phyloP scores from a whole-genome alignment of 2,329 filamentous ascomycete genomes.

The Byssothecium circinans region DNA sequence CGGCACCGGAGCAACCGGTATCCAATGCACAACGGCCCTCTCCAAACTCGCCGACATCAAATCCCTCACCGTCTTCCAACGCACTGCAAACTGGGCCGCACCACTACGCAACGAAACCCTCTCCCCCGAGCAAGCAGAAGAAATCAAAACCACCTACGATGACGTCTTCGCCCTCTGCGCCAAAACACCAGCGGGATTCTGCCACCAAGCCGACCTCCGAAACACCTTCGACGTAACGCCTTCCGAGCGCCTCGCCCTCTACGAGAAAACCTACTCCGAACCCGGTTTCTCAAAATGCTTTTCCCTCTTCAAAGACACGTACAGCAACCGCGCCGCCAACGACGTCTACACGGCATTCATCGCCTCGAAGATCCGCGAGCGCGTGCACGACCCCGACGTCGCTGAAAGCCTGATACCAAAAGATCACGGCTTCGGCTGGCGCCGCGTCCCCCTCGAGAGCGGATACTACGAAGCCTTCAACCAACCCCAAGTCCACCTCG shows the following conservation, averaged over 20 bases:
- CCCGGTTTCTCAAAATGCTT: conserved; percentile 45
- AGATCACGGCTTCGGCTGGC: conserved; percentile 43
- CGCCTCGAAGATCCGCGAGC: conserved; percentile 38
- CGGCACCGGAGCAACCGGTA: conserved; percentile 63
- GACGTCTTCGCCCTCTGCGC: conserved; percentile 31
- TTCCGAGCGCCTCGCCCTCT: conserved; percentile 35
- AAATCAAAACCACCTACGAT: conserved; percentile 34
- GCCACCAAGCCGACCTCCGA: conserved; percentile 29
- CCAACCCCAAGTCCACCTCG: conserved; percentile 42
- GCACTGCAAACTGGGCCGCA: conserved; percentile 64
- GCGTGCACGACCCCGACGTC: conserved; percentile 46
- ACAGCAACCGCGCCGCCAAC: conserved; percentile 27
- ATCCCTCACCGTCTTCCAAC: conserved; percentile 45
- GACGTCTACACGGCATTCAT: conserved; percentile 22
- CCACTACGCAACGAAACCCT: conserved; percentile 48
- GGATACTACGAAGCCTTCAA: conserved; percentile 47
- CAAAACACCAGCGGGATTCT: conserved; percentile 30
- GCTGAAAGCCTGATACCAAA: conserved; percentile 45
- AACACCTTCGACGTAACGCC: conserved; percentile 38
- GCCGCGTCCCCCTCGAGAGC: conserved; percentile 45
- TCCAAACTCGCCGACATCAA: conserved; percentile 10
- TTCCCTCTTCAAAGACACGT: conserved; percentile 23
- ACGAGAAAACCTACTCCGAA: conserved; percentile 37
- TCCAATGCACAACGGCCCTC: conserved; percentile 52
- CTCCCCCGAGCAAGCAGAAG: conserved; percentile 37